Evolutionary conservation across 2,329 filamentous ascomycete genomes (phyloP), one percentile per base, ranked within the genome.

Genomic region (Talaromyces amestolkiae): DNA sequence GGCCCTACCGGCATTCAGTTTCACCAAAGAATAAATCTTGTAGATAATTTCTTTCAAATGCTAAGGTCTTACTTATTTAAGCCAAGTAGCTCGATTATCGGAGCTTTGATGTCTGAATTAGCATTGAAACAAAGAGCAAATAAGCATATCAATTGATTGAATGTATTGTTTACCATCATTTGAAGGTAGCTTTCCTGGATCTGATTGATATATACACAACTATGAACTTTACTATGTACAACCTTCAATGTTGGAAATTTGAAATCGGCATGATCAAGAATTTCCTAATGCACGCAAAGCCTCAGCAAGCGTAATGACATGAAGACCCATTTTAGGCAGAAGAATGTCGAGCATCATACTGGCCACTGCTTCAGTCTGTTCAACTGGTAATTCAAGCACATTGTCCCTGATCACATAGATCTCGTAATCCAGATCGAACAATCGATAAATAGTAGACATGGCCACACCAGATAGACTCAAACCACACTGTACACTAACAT

Each of bases 341-440:
- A 75, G 66, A 31, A 41, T 68, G 4, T 70, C 66, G 1, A 75
- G 67, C 65, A 73, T 66, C 3, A 74, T 66, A 3, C 64, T 68
- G 0, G 72, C 68, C 39, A 69, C 65, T 17, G 33, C 56, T 17
- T 17, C 39, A 33, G 27, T 67, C 24, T 76, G 71, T 11, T 70
- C 65, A 13, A 68, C 47, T 2, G 74, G 75, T 31, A 73, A 64
- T 41, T 76, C 73, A 49, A 78, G 8, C 33, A 78, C 75, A 61
- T 76, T 78, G 39, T 77, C 75, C 35, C 68, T 68, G 35, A 78
- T 78, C 27, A 80, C 77, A 69, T 74, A 81, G 60, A 82, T 74
- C 11, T 78, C 76, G 63, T 79, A 82, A 64, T 81, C 77, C 41
- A 81, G 65, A 68, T 82, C 78, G 58, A 81, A 82, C 15, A 82